Conservation (phyloP, 495 filamentous ascomycete genomes). For the Diplogelasinospora grovesii region DNA sequence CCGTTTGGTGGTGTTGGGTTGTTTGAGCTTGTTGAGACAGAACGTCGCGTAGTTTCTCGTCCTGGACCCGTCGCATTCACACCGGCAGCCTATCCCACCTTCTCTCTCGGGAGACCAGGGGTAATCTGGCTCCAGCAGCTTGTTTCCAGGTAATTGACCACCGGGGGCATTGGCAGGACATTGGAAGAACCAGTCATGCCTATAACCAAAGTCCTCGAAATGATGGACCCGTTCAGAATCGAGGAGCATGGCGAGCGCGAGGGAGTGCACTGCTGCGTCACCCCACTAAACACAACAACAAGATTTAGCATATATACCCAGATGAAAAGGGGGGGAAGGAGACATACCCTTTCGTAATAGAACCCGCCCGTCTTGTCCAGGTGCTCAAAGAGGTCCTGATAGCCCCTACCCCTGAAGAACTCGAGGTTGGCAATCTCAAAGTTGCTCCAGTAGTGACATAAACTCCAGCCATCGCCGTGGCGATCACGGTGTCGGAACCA, state of each 20-base stretch:
- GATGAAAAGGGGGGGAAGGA: background rate
- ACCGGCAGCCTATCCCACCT: slow-evolving; percentile 38
- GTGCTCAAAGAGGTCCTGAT: slow-evolving; percentile 42
- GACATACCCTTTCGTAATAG: slow-evolving; percentile 41
- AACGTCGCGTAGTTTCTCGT: slow-evolving; percentile 27
- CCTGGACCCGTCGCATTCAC: slow-evolving; percentile 34
- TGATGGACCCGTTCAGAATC: slow-evolving; percentile 44
- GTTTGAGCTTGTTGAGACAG: slow-evolving; percentile 30
- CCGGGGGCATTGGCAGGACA: slow-evolving; percentile 40
- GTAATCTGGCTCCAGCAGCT: slow-evolving; percentile 21
- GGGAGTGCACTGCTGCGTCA: slow-evolving; percentile 48
- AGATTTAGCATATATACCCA: no score
- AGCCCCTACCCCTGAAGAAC: slow-evolving; percentile 43
- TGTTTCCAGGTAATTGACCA: slow-evolving; percentile 29
- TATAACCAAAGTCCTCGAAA: slow-evolving; percentile 48
- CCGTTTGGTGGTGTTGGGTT: slow-evolving; percentile 26
- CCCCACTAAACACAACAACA: slow-evolving; percentile 47
- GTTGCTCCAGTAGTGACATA: slow-evolving; percentile 54
- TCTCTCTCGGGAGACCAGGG: slow-evolving; percentile 25
- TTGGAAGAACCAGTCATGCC: slow-evolving; percentile 43
- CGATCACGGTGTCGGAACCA: slow-evolving; percentile 32
- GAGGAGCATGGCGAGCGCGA: slow-evolving; percentile 46
- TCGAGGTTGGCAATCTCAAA: slow-evolving; percentile 51
- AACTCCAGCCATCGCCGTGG: slow-evolving; percentile 39
- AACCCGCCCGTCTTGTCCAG: slow-evolving; percentile 46